A percentile compares a stretch with the other conserved stretches of the same genome.
phyloP scores from a whole-genome alignment of 2,329 filamentous ascomycete species.

The Lachnellula subtilissima region DNA sequence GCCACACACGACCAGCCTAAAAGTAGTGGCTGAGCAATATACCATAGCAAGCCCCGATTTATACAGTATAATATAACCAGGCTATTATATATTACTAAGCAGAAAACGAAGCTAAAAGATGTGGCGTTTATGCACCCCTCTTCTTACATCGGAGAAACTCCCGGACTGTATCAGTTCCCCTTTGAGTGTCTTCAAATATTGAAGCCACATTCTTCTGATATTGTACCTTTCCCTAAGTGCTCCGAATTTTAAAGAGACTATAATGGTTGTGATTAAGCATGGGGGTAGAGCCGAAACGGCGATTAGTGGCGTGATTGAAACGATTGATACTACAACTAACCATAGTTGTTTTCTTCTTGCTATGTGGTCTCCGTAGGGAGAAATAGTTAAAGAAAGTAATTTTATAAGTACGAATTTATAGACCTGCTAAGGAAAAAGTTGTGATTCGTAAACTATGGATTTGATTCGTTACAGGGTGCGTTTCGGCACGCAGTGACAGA shows the following conservation, averaged over 20 bases:
- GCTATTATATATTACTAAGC: conserved; percentile 14
- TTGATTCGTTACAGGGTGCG: neutral
- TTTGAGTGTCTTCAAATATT: conserved; percentile 12
- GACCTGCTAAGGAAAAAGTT: neutral
- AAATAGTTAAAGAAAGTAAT: neutral
- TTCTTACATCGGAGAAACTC: conserved; percentile 11
- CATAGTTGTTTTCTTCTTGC: conserved; percentile 5
- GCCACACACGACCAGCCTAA: conserved; percentile 12
- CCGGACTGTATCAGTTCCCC: conserved; percentile 7
- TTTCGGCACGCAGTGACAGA: conserved; percentile 9
- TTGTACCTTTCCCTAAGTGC: conserved; percentile 16
- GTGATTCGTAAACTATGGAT: neutral
- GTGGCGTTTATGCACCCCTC: conserved; percentile 8
- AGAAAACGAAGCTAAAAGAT: conserved; percentile 14
- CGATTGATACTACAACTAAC: conserved; percentile 9
- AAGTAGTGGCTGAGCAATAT: conserved; percentile 12
- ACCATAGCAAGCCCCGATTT: conserved; percentile 4
- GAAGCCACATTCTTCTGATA: conserved; percentile 10
- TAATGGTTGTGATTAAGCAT: conserved; percentile 16
- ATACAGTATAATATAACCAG: conserved; percentile 11
- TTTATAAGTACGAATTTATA: neutral
- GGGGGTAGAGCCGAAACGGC: conserved; percentile 17
- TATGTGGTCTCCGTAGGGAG: neutral
- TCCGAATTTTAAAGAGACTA: conserved; percentile 15
- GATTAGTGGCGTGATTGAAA: conserved; percentile 12